Conservation (phyloP, 2,329 filamentous ascomycete genomes). For the Cytospora schulzeri region DNA sequence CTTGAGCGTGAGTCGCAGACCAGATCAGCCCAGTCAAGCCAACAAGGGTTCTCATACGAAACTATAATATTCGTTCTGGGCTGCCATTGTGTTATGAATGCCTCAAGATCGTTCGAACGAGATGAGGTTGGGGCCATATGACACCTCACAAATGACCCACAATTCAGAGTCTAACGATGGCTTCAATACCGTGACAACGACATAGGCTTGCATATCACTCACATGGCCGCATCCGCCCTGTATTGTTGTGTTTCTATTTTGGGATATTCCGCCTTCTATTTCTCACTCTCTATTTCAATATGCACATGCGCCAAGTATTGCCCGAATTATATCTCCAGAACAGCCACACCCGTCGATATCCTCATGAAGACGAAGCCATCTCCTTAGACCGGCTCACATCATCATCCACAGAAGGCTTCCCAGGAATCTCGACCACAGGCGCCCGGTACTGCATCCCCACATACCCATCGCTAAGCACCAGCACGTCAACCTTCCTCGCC, state of each 20-base stretch:
- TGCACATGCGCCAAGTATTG: neutral
- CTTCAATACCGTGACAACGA: too few relatives aligned
- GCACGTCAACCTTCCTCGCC: conserved; percentile 68
- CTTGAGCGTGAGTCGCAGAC: neutral
- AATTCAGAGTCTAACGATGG: too few relatives aligned
- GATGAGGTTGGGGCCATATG: too few relatives aligned
- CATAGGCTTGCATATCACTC: too few relatives aligned
- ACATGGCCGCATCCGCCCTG: too few relatives aligned
- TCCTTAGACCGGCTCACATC: conserved; percentile 49
- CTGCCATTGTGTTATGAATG: neutral
- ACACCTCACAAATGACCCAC: too few relatives aligned
- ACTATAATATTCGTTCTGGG: neutral
- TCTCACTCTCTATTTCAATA: neutral
- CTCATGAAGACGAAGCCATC: conserved; percentile 21
- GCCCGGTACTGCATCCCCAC: conserved; percentile 67
- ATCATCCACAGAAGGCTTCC: conserved; percentile 50
- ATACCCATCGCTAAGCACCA: conserved; percentile 86
- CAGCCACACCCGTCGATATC: neutral
- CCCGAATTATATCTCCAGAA: fast-evolving
- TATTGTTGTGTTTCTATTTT: too few relatives aligned
- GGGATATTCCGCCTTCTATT: neutral
- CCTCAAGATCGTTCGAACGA: neutral
- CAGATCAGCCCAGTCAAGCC: too few relatives aligned
- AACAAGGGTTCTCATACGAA: too few relatives aligned
- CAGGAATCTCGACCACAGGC: conserved; percentile 54